These are phyloP conservation scores for Dysphania ambrosioides DNA, from an alignment of 148 eudicot genomes.

Conservation along the genomic window DNA sequence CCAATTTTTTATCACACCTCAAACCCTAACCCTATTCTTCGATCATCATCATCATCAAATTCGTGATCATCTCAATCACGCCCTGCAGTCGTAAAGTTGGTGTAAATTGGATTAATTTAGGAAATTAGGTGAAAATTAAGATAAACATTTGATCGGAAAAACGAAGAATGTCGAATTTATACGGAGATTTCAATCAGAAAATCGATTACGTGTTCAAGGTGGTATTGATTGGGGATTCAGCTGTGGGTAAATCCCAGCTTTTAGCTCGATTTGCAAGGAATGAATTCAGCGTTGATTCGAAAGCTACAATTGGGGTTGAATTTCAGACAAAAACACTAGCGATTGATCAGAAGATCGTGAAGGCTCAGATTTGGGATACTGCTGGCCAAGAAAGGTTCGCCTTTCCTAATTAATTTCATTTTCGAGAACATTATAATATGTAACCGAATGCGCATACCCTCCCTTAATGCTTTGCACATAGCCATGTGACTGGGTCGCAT, in stretches of 20 bases:
- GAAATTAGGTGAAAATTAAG: background rate
- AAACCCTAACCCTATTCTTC: conserved; percentile 25
- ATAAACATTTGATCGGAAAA: background rate
- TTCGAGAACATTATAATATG: too few species aligned
- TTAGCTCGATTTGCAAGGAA: conserved; percentile 56
- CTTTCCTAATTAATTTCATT: too few species aligned
- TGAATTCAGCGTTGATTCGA: conserved; percentile 54
- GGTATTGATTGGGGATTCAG: conserved; percentile 59
- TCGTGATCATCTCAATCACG: background rate
- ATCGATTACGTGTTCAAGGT: conserved; percentile 63
- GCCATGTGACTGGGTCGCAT: too few species aligned
- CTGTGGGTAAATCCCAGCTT: conserved; percentile 61
- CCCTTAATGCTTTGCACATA: too few species aligned
- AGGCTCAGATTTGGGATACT: conserved; percentile 71
- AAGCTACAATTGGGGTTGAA: conserved; percentile 63
- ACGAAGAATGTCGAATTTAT: conserved; percentile 44
- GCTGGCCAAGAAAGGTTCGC: conserved; percentile 76
- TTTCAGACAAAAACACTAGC: conserved; percentile 55
- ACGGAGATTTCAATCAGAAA: conserved; percentile 51
- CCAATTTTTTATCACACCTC: background rate
- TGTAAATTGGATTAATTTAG: too few species aligned
- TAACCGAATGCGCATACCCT: too few species aligned
- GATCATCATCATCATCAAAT: background rate
- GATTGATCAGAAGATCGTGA: conserved; percentile 48
- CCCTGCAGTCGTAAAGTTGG: too few species aligned